These are phyloP conservation scores for Harringtonia aguacate DNA, from an alignment of 2,329 filamentous ascomycete species.

Conservation along the genomic window DNA sequence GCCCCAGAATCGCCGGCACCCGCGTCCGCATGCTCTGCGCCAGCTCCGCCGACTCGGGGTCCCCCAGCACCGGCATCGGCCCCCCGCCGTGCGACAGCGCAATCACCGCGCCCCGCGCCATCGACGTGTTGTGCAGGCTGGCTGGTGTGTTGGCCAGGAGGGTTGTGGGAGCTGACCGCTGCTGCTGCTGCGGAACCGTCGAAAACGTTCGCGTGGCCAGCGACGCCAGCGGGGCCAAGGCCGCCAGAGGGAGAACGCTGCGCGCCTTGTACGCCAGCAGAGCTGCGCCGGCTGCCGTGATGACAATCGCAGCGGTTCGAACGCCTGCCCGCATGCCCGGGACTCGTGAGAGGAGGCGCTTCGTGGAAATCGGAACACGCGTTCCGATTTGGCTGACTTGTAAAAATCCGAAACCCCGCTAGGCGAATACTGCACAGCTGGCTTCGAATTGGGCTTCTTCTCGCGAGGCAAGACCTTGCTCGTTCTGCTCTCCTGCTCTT, in stretches of 20 bases:
- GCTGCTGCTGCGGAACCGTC: not conserved
- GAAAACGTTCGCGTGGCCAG: not conserved
- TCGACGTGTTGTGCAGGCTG: constrained; percentile 8
- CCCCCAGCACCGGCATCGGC: constrained; percentile 46
- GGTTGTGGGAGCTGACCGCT: no score
- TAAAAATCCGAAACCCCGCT: not conserved
- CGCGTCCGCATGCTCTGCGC: constrained; percentile 38
- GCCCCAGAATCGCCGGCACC: constrained; percentile 43
- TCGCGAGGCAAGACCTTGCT: no score
- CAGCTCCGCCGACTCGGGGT: constrained; percentile 39
- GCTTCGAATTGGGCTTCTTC: no score
- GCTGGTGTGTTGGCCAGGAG: not conserved
- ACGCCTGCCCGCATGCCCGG: constrained; percentile 11
- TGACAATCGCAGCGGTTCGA: constrained; percentile 7
- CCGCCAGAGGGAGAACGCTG: not conserved
- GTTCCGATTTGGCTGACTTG: no score
- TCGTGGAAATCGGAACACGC: no score
- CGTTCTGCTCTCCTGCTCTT: no score
- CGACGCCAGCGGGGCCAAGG: not conserved
- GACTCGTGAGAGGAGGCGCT: not conserved
- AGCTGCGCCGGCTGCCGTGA: constrained; percentile 9
- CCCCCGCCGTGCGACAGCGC: constrained; percentile 42
- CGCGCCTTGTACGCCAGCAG: constrained; percentile 8
- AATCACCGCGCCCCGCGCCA: constrained; percentile 32
- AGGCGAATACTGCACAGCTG: no score